phyloP scores from a whole-genome alignment of 306 rosid species.

The Fragaria nilgerrensis region DNA sequence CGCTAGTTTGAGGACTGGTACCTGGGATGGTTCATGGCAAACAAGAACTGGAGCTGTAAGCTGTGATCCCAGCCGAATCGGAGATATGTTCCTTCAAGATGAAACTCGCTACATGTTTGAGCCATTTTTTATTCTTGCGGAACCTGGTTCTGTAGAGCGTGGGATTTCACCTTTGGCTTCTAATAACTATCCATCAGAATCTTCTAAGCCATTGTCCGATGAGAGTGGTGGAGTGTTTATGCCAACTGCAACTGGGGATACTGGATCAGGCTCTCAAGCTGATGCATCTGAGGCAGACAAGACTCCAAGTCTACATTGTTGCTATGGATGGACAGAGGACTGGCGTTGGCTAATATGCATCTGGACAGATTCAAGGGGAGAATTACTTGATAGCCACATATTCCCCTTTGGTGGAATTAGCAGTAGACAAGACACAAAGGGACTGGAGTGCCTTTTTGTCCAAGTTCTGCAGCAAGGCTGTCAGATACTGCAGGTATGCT shows the following conservation, averaged over 20 bases:
- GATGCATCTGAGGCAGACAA: slow-evolving; percentile 78
- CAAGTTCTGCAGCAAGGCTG: slow-evolving; percentile 99
- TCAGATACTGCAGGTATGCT: slow-evolving; percentile 83
- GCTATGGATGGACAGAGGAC: slow-evolving; percentile 99
- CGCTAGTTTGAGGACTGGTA: slow-evolving; percentile 77
- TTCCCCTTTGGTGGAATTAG: slow-evolving; percentile 99
- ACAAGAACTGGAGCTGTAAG: slow-evolving; percentile 68
- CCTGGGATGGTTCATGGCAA: slow-evolving; percentile 97
- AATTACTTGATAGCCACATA: slow-evolving; percentile 82
- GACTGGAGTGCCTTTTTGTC: slow-evolving; percentile 87
- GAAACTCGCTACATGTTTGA: slow-evolving; percentile 92
- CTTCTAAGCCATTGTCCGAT: slow-evolving; percentile 71
- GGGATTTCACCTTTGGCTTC: slow-evolving; percentile 60
- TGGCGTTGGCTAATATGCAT: slow-evolving; percentile 99
- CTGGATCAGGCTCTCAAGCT: slow-evolving; percentile 60
- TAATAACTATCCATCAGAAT: slow-evolving; percentile 60
- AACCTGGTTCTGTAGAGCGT: slow-evolving; percentile 86
- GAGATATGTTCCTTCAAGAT: slow-evolving; percentile 65
- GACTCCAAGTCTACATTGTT: slow-evolving; percentile 90
- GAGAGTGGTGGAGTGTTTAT: slow-evolving; percentile 68
- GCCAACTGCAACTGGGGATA: slow-evolving; percentile 64
- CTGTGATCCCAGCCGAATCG: slow-evolving; percentile 76
- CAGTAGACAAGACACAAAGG: slow-evolving; percentile 99
- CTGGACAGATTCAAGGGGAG: slow-evolving; percentile 99
- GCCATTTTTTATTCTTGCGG: slow-evolving; percentile 92